phyloP scores from a whole-genome alignment of 176 grass and related monocot species.

The Bothriochloa decipiens region DNA sequence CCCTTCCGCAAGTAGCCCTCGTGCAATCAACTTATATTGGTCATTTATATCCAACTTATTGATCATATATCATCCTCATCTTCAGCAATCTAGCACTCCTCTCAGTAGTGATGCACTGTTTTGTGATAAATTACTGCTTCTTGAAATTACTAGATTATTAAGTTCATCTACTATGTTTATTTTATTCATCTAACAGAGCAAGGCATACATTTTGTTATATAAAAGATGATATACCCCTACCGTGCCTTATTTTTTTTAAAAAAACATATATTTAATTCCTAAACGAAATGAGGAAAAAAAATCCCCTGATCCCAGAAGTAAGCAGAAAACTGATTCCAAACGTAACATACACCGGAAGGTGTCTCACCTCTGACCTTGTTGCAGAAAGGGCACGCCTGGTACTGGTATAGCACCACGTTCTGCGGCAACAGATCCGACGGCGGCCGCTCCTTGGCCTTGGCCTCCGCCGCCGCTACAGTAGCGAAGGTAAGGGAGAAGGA shows the following conservation, averaged over 20 bases:
- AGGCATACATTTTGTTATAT: neutral
- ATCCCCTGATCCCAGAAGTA: neutral
- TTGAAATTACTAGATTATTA: neutral
- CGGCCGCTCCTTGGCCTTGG: slow-evolving; percentile 74
- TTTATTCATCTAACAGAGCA: neutral
- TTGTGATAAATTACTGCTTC: neutral
- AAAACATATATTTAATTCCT: neutral
- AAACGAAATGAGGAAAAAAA: neutral
- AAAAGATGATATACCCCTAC: neutral
- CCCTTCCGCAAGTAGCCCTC: neutral
- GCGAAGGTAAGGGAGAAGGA: slow-evolving; percentile 84
- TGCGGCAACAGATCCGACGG: slow-evolving; percentile 61
- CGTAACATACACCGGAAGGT: neutral
- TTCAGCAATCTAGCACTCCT: neutral
- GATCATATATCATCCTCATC: neutral
- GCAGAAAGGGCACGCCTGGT: slow-evolving; percentile 96
- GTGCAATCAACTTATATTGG: neutral
- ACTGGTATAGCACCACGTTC: slow-evolving; percentile 90
- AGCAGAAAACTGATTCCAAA: neutral
- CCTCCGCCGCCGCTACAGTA: slow-evolving; percentile 54
- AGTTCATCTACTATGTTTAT: neutral
- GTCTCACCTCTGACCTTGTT: slow-evolving; percentile 96
- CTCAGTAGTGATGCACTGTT: neutral
- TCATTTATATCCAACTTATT: neutral
- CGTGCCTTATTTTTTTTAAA: neutral